Evolutionary conservation across 139 green algal species (phyloP).

Genomic region (Chlamydomonas asymmetrica): DNA sequence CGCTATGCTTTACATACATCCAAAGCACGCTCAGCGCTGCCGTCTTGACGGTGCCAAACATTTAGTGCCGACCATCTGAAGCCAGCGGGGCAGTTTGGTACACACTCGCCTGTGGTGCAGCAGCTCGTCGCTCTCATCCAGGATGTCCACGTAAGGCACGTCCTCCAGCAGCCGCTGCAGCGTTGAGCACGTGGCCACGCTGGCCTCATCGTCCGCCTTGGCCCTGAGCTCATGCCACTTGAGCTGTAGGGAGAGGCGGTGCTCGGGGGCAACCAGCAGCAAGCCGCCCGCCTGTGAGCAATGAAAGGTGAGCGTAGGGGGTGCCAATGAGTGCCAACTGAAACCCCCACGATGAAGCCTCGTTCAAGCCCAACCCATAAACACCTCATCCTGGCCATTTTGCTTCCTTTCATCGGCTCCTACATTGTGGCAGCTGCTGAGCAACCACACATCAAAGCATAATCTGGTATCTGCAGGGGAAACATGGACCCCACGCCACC

Average conservation of each 20-base stretch:
- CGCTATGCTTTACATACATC: no score
- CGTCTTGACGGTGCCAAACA: no score
- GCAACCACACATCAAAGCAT: no score
- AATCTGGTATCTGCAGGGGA: no score
- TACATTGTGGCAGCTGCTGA: no score
- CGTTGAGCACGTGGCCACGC: slow-evolving; percentile 24
- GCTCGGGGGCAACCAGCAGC: slow-evolving; percentile 58
- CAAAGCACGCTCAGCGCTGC: no score
- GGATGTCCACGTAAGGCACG: slow-evolving; percentile 53
- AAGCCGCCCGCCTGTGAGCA: slow-evolving; percentile 43
- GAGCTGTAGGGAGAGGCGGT: slow-evolving; percentile 53
- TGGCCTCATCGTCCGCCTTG: not conserved
- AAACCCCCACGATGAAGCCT: no score
- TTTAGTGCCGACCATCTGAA: no score
- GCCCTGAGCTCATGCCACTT: slow-evolving; percentile 52
- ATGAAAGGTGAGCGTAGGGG: not conserved
- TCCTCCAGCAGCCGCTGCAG: not conserved
- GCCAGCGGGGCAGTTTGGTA: not conserved
- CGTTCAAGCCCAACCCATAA: no score
- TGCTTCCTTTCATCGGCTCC: no score
- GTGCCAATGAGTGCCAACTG: not conserved
- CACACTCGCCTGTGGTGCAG: slow-evolving; percentile 52
- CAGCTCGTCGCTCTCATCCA: slow-evolving; percentile 73
- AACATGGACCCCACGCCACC: no score
- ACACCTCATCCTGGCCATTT: no score